These are phyloP conservation scores for Trichosphaerium sp. DNA, from an alignment of 78 protist species.

Conservation along the genomic window DNA sequence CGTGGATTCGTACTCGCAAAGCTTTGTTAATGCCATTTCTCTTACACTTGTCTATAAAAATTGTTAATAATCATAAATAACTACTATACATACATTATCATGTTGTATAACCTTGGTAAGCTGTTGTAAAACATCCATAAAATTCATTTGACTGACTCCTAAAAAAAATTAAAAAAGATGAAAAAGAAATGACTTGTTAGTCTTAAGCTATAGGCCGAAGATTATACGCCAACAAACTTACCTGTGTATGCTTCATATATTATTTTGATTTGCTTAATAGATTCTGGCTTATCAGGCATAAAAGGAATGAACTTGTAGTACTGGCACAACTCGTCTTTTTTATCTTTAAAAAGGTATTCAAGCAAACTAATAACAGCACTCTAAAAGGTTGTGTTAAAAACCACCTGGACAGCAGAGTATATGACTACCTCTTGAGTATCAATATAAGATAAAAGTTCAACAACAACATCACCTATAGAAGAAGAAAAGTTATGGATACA, in stretches of 20 bases:
- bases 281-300: slow-evolving; percentile 11
- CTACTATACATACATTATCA: not conserved
- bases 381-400: too few relatives aligned
- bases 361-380: too few relatives aligned
- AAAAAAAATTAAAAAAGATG: slow-evolving; percentile 9
- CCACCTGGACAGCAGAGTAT: too few relatives aligned
- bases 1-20: not conserved
- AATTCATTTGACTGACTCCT: not conserved
- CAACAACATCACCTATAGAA: too few relatives aligned
- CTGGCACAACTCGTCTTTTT: not conserved
- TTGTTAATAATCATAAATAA: not conserved
- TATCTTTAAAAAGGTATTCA: slow-evolving; percentile 12
- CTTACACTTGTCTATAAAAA: not conserved
- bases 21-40: not conserved
- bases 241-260: not conserved
- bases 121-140: slow-evolving; percentile 1
- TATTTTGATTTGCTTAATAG: not conserved
- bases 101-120: not conserved
- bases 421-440: too few relatives aligned
- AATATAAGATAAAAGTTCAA: too few relatives aligned
- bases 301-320: slow-evolving; percentile 27
- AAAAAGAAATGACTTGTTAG: not conserved
- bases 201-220: too few relatives aligned
- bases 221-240: not conserved
- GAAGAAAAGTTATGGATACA: too few relatives aligned